Base-by-base conservation (phyloP, 352 stramenopile species). In the Globisporangium cederbergense region DNA sequence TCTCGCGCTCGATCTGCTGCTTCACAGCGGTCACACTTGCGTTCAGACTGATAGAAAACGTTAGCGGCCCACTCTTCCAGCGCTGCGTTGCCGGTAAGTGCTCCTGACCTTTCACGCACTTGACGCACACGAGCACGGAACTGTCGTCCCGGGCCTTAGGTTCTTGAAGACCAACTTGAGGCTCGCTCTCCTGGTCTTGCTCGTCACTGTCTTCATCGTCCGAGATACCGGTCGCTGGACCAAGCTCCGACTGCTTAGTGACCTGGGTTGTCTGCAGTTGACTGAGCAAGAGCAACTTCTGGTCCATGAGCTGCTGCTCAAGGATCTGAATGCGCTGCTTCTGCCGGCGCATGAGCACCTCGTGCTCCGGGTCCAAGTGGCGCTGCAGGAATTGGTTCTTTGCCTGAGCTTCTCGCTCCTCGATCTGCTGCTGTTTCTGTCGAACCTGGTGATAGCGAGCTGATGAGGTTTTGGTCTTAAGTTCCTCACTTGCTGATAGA, bases 231-330 rank as follows among this genome's bases (percentile, higher is more conserved):
- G 16, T 50, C 7, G 14, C 20, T 30, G 22, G 36, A 36, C 16
- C 32, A 25, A 54, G 43, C 16, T 43, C 43, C 0, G 32, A 13
- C 0, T 20, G 25, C 4, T n/a, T 54, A 13, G 2, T 8, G 9
- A 0, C 46, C 16, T 46, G 8, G 9, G 38, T 20, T 46, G 40
- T 58, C 59, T 64, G 22, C 34, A 67, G 58, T 64, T 75, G 66
- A 36, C 55, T 69, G 22, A 88, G 34, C 25, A 74, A 57, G 34
- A 78, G 62, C 59, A 86, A 51, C 53, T 79, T 83, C 64, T 88
- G 75, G 54, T 89, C 82, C 53, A 86, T 55, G 38, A 91, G 70
- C 62, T 91, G 80, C 63, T 91, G 78, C 67, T 89, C 71, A 11
- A 91, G 65, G 28, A 89, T 71, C 16, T 71, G 64, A 32, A 91